Evolutionary conservation across 148 eudicot species (phyloP), one percentile per base, ranked within the genome.

Genomic region (Camellia sinensis): DNA sequence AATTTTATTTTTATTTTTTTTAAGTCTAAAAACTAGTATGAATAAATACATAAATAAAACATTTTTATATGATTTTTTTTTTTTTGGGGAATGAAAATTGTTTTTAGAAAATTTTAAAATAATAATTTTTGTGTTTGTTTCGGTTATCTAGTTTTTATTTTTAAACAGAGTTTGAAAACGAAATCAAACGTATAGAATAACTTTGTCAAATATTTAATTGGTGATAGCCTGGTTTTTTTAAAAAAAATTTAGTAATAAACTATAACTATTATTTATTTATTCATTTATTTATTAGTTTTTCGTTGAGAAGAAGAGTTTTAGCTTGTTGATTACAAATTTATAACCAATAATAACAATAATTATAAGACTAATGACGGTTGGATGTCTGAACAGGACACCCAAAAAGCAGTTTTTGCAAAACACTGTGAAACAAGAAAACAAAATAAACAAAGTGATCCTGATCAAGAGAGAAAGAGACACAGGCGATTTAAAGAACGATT

Each of bases 391-490:
- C 66, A 74, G 52, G 67, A 72, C 56, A 18, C 14, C 78, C 75
- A 52, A 72, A 84, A 80, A 84, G 80, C 71, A 18, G 72, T 56
- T 67, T 72, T 45, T 45, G 73, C 43, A 43, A 65, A 52, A 78
- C 45, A 62, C 3, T 22, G 65, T 48, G 37, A 79, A 64, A 80
- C 54, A 44, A 3, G 61, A 72, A 80, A 67, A 84, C 22, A 65
- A 64, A 56, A 64, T 19, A 54, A 15, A 37, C 5, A 62, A 63
- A 75, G 54, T 50, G 64, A 17, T 40, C 75, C 37, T 29, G 44
- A 68, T 73, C 37, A 29, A 29, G 37, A 29, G 74, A 73, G 62
- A 81, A 43, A 57, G 48, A 7, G 54, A 43, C 19, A 50, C 60
- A 64, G 44, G 71, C 19, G 48, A 21, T 21, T 76, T 76, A 6